These are phyloP conservation scores for Lathyrus tuberosus DNA, from an alignment of 306 rosid genomes.

Conservation along the genomic window DNA sequence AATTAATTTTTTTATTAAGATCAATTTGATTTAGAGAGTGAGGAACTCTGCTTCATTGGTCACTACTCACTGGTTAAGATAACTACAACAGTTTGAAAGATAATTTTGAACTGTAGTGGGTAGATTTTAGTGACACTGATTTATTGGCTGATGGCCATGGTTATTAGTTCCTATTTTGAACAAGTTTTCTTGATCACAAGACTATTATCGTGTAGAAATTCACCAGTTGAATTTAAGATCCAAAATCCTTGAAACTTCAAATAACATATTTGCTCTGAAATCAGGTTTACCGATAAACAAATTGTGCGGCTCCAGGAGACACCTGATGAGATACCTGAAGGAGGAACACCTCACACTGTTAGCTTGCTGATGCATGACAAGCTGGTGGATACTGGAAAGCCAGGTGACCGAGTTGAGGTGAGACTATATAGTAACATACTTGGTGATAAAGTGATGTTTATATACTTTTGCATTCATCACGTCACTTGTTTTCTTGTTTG, in stretches of 20 bases:
- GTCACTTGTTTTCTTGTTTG: constrained; percentile 33
- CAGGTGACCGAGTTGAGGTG: constrained; percentile 98
- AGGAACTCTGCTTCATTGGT: constrained; percentile 3
- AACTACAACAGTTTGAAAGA: constrained; percentile 16
- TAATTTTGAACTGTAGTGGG: neutral
- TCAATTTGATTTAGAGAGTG: constrained; percentile 25
- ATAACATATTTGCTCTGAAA: constrained; percentile 34
- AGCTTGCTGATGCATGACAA: constrained; percentile 95
- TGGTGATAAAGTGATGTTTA: constrained; percentile 16
- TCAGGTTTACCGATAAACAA: constrained; percentile 92
- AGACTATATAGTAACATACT: constrained; percentile 32
- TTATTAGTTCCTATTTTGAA: neutral
- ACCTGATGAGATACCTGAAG: constrained; percentile 97
- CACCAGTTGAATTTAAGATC: constrained; percentile 21
- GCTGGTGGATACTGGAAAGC: constrained; percentile 92
- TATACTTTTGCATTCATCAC: constrained; percentile 27
- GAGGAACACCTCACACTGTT: constrained; percentile 98
- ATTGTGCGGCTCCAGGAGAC: constrained; percentile 98
- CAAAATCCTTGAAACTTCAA: neutral
- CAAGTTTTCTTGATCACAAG: constrained; percentile 2
- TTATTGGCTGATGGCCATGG: neutral
- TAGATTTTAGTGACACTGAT: neutral
- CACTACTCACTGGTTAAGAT: neutral
- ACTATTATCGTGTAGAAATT: neutral
- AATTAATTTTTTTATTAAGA: neutral